Evolutionary conservation across 441 rosid species (phyloP), one percentile per base, ranked within the genome.

Genomic region (Mallotus repandus): DNA sequence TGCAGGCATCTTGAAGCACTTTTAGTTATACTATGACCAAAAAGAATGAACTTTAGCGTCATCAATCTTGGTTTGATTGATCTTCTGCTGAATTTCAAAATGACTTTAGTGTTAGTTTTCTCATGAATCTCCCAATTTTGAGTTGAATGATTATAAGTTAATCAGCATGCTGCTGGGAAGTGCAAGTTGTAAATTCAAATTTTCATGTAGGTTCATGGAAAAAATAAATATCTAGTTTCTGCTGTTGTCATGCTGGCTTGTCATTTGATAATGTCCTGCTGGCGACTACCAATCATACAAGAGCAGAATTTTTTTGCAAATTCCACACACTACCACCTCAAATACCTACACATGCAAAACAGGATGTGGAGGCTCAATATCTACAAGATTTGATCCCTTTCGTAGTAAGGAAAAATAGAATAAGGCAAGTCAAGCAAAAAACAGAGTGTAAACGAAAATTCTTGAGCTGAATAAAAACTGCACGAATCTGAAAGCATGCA

Each of bases 351-450:
- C 54, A 50, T 43, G 13, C 32, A 11, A 22, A 25, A 63, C 63
- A 74, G 55, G 25, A 43, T 46, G 48, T 7, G 43, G 58, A 49
- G 45, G 65, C 69, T 68, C 65, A 43, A 56, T 52, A 68, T 25
- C 45, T 25, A 13, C 48, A 66, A 6, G 52, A 63, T 70, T 59
- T 55, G 4, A 43, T 72, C 52, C 32, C 32, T 29, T 29, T 29
- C 32, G 32, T 3, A 70, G 9, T 63, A 63, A n/a, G 19, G 19
- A 45, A 55, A 38, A 50, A n/a, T 14, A 32, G 9, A 53, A 59
- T 43, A 46, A 12, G 32, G 32, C 32, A 29, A 29, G 32, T 43
- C 4, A 18, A 5, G 13, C 29, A 46, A 14, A 11, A 55, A 29
- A 29, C 3, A 29, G 49, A 19, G 29, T 69, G 11, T 1, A 68